Conservation (phyloP, 352 stramenopile genomes). For the Halophytophthora polymorphica region DNA sequence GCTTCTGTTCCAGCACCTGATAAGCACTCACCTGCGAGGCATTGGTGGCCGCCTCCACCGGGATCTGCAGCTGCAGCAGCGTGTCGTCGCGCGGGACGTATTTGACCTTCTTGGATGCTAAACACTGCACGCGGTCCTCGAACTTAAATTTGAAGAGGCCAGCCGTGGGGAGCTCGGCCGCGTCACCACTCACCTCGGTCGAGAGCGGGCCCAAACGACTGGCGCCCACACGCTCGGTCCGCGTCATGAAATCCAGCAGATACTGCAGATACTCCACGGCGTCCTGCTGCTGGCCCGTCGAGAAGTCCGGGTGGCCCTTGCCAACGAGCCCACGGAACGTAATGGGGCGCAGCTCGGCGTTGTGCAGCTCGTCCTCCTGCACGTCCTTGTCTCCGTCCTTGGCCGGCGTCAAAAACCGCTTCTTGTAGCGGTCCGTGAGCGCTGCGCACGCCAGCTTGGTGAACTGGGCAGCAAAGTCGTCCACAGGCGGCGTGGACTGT, state of each 20-base stretch:
- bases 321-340: slow-evolving; percentile 96
- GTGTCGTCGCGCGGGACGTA: slow-evolving; percentile 83
- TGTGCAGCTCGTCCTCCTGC: slow-evolving; percentile 39
- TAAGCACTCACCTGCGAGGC: slow-evolving; percentile 83
- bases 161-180: slow-evolving; percentile 57
- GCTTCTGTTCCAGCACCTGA: slow-evolving; percentile 82
- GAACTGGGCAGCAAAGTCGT: slow-evolving; percentile 92
- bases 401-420: slow-evolving; percentile 25
- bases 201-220: slow-evolving; percentile 52
- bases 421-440: slow-evolving; percentile 86
- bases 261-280: slow-evolving; percentile 97
- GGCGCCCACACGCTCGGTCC: slow-evolving; percentile 65
- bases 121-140: slow-evolving; percentile 79
- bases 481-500: slow-evolving; percentile 23
- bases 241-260: slow-evolving; percentile 92
- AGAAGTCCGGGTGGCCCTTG: slow-evolving; percentile 95
- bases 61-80: slow-evolving; percentile 85
- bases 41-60: slow-evolving; percentile 84
- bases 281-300: slow-evolving; percentile 97
- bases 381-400: slow-evolving; percentile 22
- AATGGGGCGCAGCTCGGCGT: slow-evolving; percentile 51
- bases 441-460: slow-evolving; percentile 90
- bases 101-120: slow-evolving; percentile 80
- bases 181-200: slow-evolving; percentile 22
- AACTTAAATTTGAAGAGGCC: slow-evolving; percentile 93